Evolutionary conservation across 2,329 filamentous ascomycete genomes (phyloP).

Genomic region (Microsporum ferrugineum): DNA sequence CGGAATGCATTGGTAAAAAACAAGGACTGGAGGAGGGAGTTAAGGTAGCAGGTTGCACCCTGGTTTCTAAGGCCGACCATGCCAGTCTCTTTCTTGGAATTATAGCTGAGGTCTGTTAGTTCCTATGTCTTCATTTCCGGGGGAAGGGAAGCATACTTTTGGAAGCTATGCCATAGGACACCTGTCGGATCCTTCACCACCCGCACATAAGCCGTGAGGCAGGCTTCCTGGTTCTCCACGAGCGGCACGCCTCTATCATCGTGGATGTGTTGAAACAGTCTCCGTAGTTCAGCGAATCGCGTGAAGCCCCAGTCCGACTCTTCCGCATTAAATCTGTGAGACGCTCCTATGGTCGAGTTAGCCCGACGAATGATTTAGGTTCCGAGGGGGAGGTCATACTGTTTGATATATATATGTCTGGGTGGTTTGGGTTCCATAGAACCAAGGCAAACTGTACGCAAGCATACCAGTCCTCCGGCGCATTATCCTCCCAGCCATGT

Average conservation of each 20-base stretch:
- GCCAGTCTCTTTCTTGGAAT: conserved; percentile 98
- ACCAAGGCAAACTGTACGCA: conserved; percentile 94
- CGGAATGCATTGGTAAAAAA: conserved; percentile 89
- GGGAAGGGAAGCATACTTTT: conserved; percentile 25
- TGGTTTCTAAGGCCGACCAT: conserved; percentile 96
- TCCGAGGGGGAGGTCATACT: conserved; percentile 38
- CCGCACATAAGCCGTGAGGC: conserved; percentile 38
- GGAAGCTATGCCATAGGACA: conserved; percentile 39
- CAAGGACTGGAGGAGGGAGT: conserved; percentile 70
- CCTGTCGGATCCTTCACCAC: conserved; percentile 40
- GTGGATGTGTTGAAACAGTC: conserved; percentile 69
- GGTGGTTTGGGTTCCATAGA: conserved; percentile 86
- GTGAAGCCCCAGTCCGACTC: conserved; percentile 99
- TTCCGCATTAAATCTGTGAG: conserved; percentile 89
- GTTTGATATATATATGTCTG: conserved; percentile 64
- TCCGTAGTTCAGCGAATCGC: conserved; percentile 78
- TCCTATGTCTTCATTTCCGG: conserved; percentile 14
- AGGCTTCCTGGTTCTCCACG: conserved; percentile 38
- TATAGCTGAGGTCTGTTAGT: conserved; percentile 52
- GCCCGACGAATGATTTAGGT: conserved; percentile 7
- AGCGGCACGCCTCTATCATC: conserved; percentile 53
- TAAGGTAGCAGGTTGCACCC: conserved; percentile 82
- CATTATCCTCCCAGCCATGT: conserved; percentile 67
- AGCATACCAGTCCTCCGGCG: conserved; percentile 89
- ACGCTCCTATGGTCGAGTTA: conserved; percentile 47